Evolutionary conservation across 148 eudicot species (phyloP).

Genomic region (Polygonum maritimum): DNA sequence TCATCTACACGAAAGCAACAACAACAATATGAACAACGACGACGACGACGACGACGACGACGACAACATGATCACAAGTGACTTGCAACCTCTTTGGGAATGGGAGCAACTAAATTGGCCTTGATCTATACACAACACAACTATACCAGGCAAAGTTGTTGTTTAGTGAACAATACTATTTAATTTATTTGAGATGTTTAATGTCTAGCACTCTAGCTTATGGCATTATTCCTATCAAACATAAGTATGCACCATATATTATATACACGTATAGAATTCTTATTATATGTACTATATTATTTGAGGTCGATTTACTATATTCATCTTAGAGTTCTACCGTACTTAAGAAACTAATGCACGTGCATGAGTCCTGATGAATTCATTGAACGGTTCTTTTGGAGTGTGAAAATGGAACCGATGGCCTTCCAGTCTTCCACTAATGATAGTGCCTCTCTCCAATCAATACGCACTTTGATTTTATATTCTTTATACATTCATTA

Average conservation of each 20-base stretch:
- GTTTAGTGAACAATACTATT: no score
- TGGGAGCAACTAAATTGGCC: conserved; percentile 2
- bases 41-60: neutral
- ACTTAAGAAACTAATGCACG: neutral
- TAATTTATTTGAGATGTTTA: neutral
- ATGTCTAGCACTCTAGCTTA: neutral
- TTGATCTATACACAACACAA: neutral
- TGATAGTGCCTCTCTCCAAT: no score
- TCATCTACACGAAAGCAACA: neutral
- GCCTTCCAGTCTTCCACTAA: no score
- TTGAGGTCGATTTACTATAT: no score
- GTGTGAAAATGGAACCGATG: no score
- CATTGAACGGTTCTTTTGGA: neutral
- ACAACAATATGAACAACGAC: neutral
- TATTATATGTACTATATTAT: neutral
- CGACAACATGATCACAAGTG: neutral
- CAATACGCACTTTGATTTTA: no score
- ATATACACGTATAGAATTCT: neutral
- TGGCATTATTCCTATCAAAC: no score
- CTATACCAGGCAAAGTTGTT: no score
- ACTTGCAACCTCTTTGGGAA: conserved; percentile 4
- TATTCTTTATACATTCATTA: no score
- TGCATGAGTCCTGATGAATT: neutral
- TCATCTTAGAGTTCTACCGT: no score
- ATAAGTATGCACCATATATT: neutral